Base-by-base conservation (phyloP, 331 rosid species). In the Acacia concinna region DNA sequence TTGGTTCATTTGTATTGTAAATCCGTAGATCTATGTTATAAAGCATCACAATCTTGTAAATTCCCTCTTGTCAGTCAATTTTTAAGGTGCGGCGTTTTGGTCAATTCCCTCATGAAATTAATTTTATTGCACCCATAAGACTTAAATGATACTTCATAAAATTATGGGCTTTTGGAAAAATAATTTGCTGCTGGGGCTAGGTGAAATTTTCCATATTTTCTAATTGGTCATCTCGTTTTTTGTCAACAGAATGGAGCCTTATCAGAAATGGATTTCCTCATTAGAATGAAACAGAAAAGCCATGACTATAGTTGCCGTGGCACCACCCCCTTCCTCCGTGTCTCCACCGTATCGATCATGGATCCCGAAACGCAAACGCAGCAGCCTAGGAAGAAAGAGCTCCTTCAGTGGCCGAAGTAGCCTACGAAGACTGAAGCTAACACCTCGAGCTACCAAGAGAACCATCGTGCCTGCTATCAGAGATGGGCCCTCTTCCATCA, bases 401-500 rank as follows among this genome's bases (percentile, higher is more conserved):
- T 46, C 52, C 52, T 46, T 46, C 21, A 46, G 52, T 4, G 52
- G 52, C 52, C 28, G 60, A 3, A 52, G 28, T 8, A 52, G 11
- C 13, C 60, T 8, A 7, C 13, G 28, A 21, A 52, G 60, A n/a
- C 28, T n/a, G 12, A 52, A 52, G 21, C 28, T 21, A 52, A 11
- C 13, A 2, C 60, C 60, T n/a, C 60, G 18, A 8, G 83, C 83
- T 78, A 8, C 75, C 15, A 87, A 85, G 46, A 77, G 60, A 30
- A 11, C 78, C 32, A 30, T 1, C 41, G 15, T 77, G 70, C 83
- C 81, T 78, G 71, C 80, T 0, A 9, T 54, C 0, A 51, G 74
- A 40, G 75, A 80, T 60, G 38, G 66, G 15, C 74, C 85, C 34
- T 37, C 46, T 34, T 51, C 85, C 23, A 34, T 38, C 31, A 52